phyloP scores from a whole-genome alignment of 2,329 filamentous ascomycete genomes.

The Aureobasidium sp. region DNA sequence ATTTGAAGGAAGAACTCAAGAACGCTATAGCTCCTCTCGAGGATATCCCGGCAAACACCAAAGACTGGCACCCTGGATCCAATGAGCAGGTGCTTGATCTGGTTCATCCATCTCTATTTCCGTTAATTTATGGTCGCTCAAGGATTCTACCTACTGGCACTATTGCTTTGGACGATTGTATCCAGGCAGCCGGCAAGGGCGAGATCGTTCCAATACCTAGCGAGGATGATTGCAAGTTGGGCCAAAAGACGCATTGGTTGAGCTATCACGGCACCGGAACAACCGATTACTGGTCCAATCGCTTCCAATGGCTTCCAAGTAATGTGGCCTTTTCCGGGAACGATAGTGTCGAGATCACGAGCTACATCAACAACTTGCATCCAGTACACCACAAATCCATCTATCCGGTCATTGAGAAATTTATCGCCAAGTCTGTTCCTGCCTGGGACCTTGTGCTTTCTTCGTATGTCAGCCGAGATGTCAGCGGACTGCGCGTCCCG shows the following conservation, averaged over 20 bases:
- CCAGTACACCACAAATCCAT: conserved; percentile 20
- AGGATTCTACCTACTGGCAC: conserved; percentile 32
- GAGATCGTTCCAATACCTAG: conserved; percentile 18
- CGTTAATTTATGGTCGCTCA: conserved; percentile 48
- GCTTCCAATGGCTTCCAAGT: conserved; percentile 27
- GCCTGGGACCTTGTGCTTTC: conserved; percentile 23
- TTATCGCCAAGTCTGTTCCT: conserved; percentile 23
- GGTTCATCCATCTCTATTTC: conserved; percentile 58
- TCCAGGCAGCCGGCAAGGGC: conserved; percentile 26
- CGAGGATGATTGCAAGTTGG: conserved; percentile 11
- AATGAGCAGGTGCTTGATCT: conserved; percentile 53
- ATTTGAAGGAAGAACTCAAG: conserved; percentile 38
- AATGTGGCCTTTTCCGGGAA: conserved; percentile 21
- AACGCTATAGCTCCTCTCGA: conserved; percentile 44
- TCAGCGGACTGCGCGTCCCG: neutral
- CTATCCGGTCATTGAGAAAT: conserved; percentile 23
- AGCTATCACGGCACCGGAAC: neutral
- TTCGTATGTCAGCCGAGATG: neutral
- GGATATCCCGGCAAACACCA: conserved; percentile 41
- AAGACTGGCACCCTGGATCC: conserved; percentile 58
- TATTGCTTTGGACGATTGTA: conserved; percentile 27
- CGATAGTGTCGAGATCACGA: conserved; percentile 21
- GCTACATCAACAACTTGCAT: conserved; percentile 30
- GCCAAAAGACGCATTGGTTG: neutral
- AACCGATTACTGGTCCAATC: conserved; percentile 19